Base-by-base conservation (phyloP, 2,329 filamentous ascomycete genomes). In the Microcyclospora tardicrescens region DNA sequence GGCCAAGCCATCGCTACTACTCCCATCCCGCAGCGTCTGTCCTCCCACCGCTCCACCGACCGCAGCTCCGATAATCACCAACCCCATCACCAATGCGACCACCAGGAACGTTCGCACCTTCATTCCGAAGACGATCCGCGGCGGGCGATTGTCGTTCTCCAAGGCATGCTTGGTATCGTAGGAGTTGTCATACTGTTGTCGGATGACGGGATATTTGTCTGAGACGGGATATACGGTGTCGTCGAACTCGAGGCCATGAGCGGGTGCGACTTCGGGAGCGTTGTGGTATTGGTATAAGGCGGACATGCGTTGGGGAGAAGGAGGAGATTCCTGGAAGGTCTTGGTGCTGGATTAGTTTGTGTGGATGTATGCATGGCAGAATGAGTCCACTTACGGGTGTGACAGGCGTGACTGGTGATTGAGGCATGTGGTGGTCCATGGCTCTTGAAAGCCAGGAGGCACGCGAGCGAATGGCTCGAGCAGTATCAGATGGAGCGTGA, bases 71-170 rank as follows among this genome's bases (percentile, higher is more conserved):
- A 59, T 51, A 2, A 60, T 44, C 15, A 61, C 45, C 27, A 53
- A 42, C 2, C 51, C 39, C 42, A 61, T 54, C 12, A 58, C 43
- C 16, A 48, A 30, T 11, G 54, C 50, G 2, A 61, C 58, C 6
- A 60, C 15, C 43, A 58, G 39, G 39, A 61, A 61, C 1, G 56
- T 59, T 28, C 48, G 43, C 27, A 59, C 43, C 39, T 60, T 60
- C 58, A 61, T 61, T 12, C 58, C 58, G 45, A 60, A 61, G 41
- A 61, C 59, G 46, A 61, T 61, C n/a, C 54, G 46, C 15, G 58
- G 58, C 38, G 58, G 57, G 30, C 49, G 49, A 42, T 53, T 53
- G 46, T 51, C 46, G 42, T 45, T 48, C 19, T 31, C 30, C 36
- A 36, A 45, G 29, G 42, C 43, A 37, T 46, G 38, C 27, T 49